phyloP scores from a whole-genome alignment of 2,329 filamentous ascomycete species.

The Colletotrichum horii region DNA sequence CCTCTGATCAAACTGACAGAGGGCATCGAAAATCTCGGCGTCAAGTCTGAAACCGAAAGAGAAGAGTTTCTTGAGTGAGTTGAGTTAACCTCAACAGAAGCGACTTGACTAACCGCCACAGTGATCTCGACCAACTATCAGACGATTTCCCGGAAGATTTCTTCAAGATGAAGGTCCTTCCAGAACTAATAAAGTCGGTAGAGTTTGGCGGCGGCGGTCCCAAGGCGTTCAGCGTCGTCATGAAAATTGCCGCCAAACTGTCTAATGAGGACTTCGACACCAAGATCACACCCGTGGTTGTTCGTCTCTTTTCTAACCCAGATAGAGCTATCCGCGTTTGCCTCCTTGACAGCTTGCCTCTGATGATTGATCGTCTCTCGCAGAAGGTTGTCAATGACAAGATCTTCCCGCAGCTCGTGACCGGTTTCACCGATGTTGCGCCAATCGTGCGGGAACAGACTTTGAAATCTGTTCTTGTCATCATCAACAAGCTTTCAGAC shows the following conservation, averaged over 20 bases:
- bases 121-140: conserved; percentile 81
- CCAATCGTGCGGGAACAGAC: conserved; percentile 95
- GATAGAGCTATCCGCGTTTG: conserved; percentile 93
- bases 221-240: conserved; percentile 84
- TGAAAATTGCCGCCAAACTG: conserved; percentile 90
- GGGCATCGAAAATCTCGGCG: conserved; percentile 88
- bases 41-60: conserved; percentile 84
- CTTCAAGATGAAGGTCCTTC: conserved; percentile 95
- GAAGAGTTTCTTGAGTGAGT: conserved; percentile 78
- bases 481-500: conserved; percentile 90
- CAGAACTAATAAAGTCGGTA: conserved; percentile 96
- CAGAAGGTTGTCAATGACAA: conserved; percentile 94
- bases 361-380: conserved; percentile 89
- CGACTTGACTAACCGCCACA: conserved; percentile 37
- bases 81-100: conserved; percentile 25
- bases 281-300: conserved; percentile 82
- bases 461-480: conserved; percentile 87
- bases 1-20: conserved; percentile 91
- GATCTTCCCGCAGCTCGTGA: conserved; percentile 95
- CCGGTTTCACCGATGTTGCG: conserved; percentile 90
- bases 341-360: conserved; percentile 83
- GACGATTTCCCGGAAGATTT: conserved; percentile 98
- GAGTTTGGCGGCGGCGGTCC: conserved; percentile 96
- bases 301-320: conserved; percentile 87
- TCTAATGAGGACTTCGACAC: conserved; percentile 88